Conservation (phyloP, 2,329 filamentous ascomycete species). For the Aspergillus sp. region DNA sequence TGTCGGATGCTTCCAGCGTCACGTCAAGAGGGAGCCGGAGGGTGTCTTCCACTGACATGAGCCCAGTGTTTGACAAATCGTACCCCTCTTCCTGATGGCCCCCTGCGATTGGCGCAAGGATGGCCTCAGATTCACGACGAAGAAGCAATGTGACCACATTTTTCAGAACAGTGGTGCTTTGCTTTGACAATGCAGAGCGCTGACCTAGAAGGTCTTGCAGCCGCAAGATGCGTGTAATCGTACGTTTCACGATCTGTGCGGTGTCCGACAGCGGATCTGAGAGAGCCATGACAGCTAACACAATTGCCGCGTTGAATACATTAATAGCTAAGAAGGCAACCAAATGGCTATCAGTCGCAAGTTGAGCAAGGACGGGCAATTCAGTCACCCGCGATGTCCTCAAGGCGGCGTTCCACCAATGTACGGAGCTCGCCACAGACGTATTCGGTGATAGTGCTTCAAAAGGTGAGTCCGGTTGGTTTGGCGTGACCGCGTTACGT, state of each 20-base stretch:
- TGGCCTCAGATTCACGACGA: constrained; percentile 24
- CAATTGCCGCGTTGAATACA: constrained; percentile 47
- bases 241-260: constrained; percentile 46
- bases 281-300: constrained; percentile 44
- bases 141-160: constrained; percentile 26
- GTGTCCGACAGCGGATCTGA: constrained; percentile 44
- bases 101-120: constrained; percentile 22
- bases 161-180: constrained; percentile 28
- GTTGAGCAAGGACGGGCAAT: constrained; percentile 31
- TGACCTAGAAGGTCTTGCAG: constrained; percentile 40
- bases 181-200: constrained; percentile 36
- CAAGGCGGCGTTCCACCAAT: constrained; percentile 38
- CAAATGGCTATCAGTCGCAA: constrained; percentile 45
- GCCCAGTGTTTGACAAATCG: neutral
- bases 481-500: neutral
- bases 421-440: constrained; percentile 16
- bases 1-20: constrained; percentile 8
- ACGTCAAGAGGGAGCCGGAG: constrained; percentile 23
- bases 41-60: constrained; percentile 25
- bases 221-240: constrained; percentile 44
- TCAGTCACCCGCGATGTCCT: constrained; percentile 40
- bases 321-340: constrained; percentile 49
- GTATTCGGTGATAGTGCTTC: constrained; percentile 1
- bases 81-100: neutral
- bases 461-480: neutral